Base-by-base conservation (phyloP, 1,284 basidiomycete genomes). In the Malassezia pachydermatis region DNA sequence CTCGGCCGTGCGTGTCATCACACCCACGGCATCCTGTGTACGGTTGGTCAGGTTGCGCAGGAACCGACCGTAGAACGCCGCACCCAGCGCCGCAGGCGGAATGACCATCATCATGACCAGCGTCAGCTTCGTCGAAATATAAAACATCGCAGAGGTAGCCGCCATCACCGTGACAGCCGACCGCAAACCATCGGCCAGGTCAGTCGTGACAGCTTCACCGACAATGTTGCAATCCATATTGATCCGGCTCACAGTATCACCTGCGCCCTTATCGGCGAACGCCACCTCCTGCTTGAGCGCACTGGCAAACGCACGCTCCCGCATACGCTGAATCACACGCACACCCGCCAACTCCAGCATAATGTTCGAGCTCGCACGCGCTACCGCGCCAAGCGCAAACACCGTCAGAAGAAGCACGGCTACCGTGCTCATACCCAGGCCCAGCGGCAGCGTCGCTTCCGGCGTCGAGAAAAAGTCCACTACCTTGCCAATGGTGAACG, bases 31-130 rank as follows among this genome's bases (percentile, higher is more conserved):
- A 67, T 92, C 88, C 71, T 98, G 92, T 4, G 90, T 94, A 62
- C 82, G 77, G 66, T 87, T 88, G 13, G 88, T 89, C 3, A 98
- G 78, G 57, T 83, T 84, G 66, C 92, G 89, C 41, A 98, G 75
- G 73, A 95, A 98, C 11, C 88, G 81, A 49, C 92, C 92, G 68
- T 96, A 98, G 70, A 89, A 87, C 14, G 96, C 90, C 37, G 89
- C 90, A 56, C 88, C 90, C 49, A 98, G 78, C 6, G 89, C 92
- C 8, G 96, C 84, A 0, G 92, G 92, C 5, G 92, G 94, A 0
- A 98, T 89, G 43, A 95, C 82, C 17, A 82, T 81, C 54, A 96
- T 79, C 92, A 96, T 96, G 53, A 96, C 77, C 40, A 86, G 72
- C 0, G 92, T 95, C 50, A 98, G 75, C 47, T 83, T 84, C 0